These are phyloP conservation scores for Trichaptum fuscoviolaceum DNA, from an alignment of 768 basidiomycete genomes.

Conservation along the genomic window DNA sequence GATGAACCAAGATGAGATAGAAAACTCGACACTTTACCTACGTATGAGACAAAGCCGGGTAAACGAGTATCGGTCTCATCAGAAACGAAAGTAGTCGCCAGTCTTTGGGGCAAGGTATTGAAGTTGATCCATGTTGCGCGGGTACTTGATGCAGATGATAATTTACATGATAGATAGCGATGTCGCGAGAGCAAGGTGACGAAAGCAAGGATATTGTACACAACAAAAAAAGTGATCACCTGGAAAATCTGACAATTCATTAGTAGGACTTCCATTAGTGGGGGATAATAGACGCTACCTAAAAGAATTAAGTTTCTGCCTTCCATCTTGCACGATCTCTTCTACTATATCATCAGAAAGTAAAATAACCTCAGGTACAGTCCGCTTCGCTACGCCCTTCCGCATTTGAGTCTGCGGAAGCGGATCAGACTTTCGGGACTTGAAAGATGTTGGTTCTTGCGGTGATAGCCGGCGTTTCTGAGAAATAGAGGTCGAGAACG, in stretches of 20 bases:
- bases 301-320: background rate
- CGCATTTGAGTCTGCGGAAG: background rate
- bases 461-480: conserved; percentile 1
- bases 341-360: conserved; percentile 1
- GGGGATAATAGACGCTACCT: background rate
- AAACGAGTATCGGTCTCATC: no score
- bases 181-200: background rate
- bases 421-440: conserved; percentile 2
- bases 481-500: background rate
- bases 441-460: background rate
- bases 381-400: background rate
- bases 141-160: background rate
- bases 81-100: no score
- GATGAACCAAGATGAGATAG: no score
- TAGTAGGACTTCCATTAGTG: background rate
- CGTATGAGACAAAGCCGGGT: no score
- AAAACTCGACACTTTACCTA: no score
- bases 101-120: no score
- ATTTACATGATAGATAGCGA: background rate
- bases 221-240: background rate
- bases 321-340: background rate
- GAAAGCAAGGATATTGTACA: background rate
- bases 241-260: background rate
- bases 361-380: background rate
- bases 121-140: background rate